Evolutionary conservation across 257 asterid species (phyloP).

Genomic region (Pogostemon cablin): DNA sequence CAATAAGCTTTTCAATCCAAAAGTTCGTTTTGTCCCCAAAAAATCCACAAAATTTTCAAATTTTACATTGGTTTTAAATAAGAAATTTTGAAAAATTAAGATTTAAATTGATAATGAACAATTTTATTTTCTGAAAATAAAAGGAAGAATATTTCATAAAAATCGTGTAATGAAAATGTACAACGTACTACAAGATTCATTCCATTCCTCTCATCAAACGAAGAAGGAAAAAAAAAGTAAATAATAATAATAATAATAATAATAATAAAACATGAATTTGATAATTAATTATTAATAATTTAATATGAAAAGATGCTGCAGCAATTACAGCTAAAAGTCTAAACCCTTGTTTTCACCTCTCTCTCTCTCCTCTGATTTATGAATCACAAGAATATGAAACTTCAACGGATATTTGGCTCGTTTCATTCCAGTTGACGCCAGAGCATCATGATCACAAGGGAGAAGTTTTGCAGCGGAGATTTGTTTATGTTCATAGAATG

Average conservation of each 20-base stretch:
- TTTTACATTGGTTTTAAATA: too few species aligned
- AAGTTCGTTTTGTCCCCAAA: neutral
- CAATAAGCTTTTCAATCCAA: neutral
- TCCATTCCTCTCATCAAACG: neutral
- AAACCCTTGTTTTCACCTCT: constrained; percentile 18
- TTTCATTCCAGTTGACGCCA: constrained; percentile 22
- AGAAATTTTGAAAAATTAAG: too few species aligned
- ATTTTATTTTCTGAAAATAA: too few species aligned
- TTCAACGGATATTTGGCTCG: constrained; percentile 18
- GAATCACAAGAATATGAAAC: constrained; percentile 9
- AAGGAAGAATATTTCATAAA: too few species aligned
- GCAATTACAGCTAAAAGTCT: constrained; percentile 29
- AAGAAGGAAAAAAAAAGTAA: neutral
- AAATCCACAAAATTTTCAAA: too few species aligned
- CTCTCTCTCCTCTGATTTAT: constrained; percentile 1
- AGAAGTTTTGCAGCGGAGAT: constrained; percentile 9
- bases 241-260: neutral
- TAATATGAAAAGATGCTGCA: neutral
- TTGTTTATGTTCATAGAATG: constrained; percentile 23
- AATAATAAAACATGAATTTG: neutral
- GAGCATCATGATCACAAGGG: constrained; percentile 30
- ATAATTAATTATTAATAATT: neutral
- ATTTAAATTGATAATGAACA: too few species aligned
- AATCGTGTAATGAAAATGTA: neutral
- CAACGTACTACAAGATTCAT: constrained; percentile 16